Evolutionary conservation across 352 stramenopile species (phyloP).

Genomic region (Thalassiosira mediterranea): DNA sequence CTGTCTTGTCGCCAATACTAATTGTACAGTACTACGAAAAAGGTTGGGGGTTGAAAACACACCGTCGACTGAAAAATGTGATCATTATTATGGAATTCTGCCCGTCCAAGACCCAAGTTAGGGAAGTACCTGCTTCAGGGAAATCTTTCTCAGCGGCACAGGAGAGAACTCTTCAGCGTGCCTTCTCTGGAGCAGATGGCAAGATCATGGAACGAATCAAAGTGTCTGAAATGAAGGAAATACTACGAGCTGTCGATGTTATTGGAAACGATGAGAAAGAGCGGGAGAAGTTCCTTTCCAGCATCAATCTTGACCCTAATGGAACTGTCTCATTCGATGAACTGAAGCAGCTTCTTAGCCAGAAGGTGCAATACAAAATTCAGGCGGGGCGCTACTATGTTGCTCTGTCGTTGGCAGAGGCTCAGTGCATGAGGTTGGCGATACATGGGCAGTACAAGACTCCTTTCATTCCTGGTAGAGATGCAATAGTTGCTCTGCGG

Average conservation of each 20-base stretch:
- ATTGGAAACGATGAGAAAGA: conserved; percentile 86
- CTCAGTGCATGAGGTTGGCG: conserved; percentile 94
- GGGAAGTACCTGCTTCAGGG: conserved; percentile 69
- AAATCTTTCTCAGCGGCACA: conserved; percentile 85
- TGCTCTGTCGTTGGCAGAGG: conserved; percentile 95
- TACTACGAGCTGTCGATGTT: conserved; percentile 86
- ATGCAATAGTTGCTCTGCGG: conserved; percentile 82
- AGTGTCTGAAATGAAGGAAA: conserved; percentile 84
- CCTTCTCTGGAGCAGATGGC: conserved; percentile 86
- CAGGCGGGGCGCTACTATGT: conserved; percentile 91
- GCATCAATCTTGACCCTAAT: conserved; percentile 78
- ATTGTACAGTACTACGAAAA: conserved; percentile 75
- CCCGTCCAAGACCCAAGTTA: conserved; percentile 81
- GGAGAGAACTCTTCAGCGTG: conserved; percentile 86
- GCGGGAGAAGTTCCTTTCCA: conserved; percentile 82
- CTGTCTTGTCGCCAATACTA: too few relatives aligned
- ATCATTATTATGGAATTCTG: conserved; percentile 91
- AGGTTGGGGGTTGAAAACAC: conserved; percentile 87
- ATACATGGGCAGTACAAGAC: conserved; percentile 89
- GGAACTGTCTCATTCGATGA: conserved; percentile 83
- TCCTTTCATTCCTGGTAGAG: conserved; percentile 76
- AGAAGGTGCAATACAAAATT: conserved; percentile 85
- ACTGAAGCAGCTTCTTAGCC: conserved; percentile 83
- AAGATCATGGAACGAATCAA: conserved; percentile 84
- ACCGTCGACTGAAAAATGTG: conserved; percentile 91